These are phyloP conservation scores for Inonotus hispidus DNA, from an alignment of 1,284 basidiomycete species.

Conservation along the genomic window DNA sequence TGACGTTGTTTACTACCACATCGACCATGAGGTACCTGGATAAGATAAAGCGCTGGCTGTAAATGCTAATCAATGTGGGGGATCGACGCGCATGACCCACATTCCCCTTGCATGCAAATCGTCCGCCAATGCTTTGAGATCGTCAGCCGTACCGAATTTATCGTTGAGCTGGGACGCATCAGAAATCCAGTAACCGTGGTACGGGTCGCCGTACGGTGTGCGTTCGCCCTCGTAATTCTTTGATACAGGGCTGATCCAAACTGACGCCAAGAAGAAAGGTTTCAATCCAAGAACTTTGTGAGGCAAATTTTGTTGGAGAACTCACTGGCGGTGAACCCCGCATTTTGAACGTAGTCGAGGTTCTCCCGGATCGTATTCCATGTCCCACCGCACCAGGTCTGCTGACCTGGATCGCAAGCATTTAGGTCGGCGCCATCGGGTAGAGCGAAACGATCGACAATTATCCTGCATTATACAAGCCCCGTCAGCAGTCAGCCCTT, in stretches of 20 bases:
- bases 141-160: conserved; percentile 62
- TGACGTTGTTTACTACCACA: conserved; percentile 72
- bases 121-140: conserved; percentile 59
- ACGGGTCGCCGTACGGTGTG: conserved; percentile 62
- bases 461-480: conserved; percentile 39
- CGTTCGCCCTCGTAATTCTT: conserved; percentile 64
- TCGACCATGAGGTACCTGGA: conserved; percentile 74
- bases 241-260: conserved; percentile 63
- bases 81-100: conserved; percentile 31
- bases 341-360: conserved; percentile 72
- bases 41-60: conserved; percentile 21
- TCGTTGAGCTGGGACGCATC: conserved; percentile 61
- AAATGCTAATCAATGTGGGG: neutral
- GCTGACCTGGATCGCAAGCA: conserved; percentile 49
- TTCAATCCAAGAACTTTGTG: conserved; percentile 16
- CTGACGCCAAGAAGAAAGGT: conserved; percentile 24
- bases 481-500: conserved; percentile 2
- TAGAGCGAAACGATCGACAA: conserved; percentile 74
- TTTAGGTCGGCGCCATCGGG: conserved; percentile 46
- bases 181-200: conserved; percentile 65
- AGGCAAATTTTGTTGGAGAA: conserved; percentile 23
- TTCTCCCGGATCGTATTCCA: conserved; percentile 72
- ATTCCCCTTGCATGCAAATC: conserved; percentile 66
- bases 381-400: conserved; percentile 71
- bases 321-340: conserved; percentile 73